phyloP scores from a whole-genome alignment of 495 filamentous ascomycete genomes.

The Hyaloscypha bicolor region DNA sequence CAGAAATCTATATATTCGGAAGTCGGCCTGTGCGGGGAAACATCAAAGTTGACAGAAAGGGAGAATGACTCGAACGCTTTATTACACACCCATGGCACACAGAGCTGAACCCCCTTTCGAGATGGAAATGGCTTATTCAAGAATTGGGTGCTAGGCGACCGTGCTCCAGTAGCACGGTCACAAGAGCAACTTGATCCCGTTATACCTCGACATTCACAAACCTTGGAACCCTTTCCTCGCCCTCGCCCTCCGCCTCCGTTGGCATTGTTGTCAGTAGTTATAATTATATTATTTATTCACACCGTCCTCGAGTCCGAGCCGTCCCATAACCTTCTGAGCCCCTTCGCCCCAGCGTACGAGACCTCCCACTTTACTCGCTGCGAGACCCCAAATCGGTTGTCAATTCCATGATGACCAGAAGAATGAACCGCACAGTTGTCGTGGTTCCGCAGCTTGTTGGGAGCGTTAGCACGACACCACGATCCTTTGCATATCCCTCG shows the following conservation, averaged over 20 bases:
- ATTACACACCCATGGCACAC: conserved; percentile 54
- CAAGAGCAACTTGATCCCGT: conserved; percentile 41
- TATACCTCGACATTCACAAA: conserved; percentile 39
- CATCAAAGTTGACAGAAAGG: conserved; percentile 65
- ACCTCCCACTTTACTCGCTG: conserved; percentile 10
- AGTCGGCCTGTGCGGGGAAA: not conserved
- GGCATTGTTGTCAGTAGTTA: conserved; percentile 13
- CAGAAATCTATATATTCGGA: not conserved
- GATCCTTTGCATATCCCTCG: conserved; percentile 43
- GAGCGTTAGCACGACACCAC: conserved; percentile 29
- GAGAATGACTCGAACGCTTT: conserved; percentile 63
- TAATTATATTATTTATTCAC: conserved; percentile 15
- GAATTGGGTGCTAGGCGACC: conserved; percentile 41
- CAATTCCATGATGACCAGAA: conserved; percentile 9
- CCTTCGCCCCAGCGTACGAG: not conserved
- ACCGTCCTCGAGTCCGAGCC: not conserved
- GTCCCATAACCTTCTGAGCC: not conserved
- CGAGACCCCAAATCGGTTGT: not conserved
- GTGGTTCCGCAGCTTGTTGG: conserved; percentile 6
- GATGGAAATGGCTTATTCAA: conserved; percentile 63
- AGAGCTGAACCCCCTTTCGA: conserved; percentile 54
- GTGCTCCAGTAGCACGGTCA: conserved; percentile 26
- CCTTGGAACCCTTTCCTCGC: not conserved
- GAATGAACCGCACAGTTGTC: not conserved
- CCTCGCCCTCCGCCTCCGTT: not conserved